Evolutionary conservation across 805 yeast genomes (phyloP).

Genomic region (Lipomyces starkeyi): DNA sequence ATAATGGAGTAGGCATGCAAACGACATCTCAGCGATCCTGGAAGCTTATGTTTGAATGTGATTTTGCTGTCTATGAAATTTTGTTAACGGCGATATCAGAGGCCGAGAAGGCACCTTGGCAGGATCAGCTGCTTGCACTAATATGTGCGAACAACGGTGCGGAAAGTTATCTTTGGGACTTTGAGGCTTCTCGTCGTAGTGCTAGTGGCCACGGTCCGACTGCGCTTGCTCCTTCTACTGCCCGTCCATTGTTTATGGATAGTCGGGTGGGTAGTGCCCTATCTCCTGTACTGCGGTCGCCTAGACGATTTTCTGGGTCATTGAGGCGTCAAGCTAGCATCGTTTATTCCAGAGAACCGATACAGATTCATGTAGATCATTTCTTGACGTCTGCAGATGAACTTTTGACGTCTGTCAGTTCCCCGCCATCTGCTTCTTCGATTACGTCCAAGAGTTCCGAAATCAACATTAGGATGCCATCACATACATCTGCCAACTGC

Average conservation of each 20-base stretch:
- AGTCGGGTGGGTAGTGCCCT: background rate
- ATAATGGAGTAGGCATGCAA: constrained; percentile 23
- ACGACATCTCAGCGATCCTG: constrained; percentile 22
- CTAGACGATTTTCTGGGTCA: constrained; percentile 8
- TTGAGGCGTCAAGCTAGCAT: background rate
- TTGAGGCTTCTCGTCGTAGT: constrained; percentile 12
- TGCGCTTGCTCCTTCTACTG: constrained; percentile 9
- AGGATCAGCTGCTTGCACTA: constrained; percentile 15
- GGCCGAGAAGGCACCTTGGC: constrained; percentile 29
- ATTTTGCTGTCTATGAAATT: constrained; percentile 30
- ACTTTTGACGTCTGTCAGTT: background rate
- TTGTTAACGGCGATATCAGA: constrained; percentile 32
- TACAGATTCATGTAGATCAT: constrained; percentile 11
- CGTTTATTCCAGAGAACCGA: constrained; percentile 3
- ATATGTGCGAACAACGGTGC: constrained; percentile 26
- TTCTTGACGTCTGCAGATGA: constrained; percentile 3
- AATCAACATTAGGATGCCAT: background rate
- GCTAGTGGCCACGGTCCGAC: constrained; percentile 19
- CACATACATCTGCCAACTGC: background rate
- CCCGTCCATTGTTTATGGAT: constrained; percentile 22
- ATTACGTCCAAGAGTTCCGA: background rate
- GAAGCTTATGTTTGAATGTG: constrained; percentile 33
- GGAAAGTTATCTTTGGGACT: constrained; percentile 18
- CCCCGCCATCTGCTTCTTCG: constrained; percentile 6
- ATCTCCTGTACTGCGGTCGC: background rate